Conservation (phyloP, 352 stramenopile species). For the Aphanomyces cochlioides region DNA sequence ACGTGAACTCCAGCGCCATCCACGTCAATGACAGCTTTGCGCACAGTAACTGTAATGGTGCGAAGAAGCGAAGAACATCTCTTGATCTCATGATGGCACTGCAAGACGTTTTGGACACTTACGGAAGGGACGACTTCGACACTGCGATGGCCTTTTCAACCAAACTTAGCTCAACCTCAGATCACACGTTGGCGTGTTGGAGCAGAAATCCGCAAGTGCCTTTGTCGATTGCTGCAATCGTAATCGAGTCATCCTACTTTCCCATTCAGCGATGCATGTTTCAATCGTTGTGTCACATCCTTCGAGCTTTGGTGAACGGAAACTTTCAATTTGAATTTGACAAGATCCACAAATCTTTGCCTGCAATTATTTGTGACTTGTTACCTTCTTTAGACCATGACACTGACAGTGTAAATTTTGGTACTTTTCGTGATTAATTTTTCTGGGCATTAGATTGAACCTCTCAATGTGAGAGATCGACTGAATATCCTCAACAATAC, state of each 20-base stretch:
- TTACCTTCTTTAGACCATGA: neutral
- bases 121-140: no score
- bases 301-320: neutral
- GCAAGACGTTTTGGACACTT: no score
- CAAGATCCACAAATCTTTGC: neutral
- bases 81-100: no score
- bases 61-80: no score
- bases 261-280: slow-evolving; percentile 28
- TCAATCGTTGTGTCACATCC: slow-evolving; percentile 1
- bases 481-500: slow-evolving; percentile 18
- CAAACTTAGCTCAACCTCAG: neutral
- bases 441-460: slow-evolving; percentile 3
- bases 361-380: neutral
- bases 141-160: neutral
- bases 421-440: neutral
- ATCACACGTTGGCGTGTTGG: slow-evolving; percentile 6
- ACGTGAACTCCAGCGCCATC: no score
- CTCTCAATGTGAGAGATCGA: neutral
- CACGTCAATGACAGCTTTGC: no score
- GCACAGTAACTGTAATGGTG: no score
- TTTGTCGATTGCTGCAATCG: neutral
- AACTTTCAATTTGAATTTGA: slow-evolving; percentile 7
- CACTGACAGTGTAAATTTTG: neutral
- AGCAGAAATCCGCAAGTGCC: neutral
- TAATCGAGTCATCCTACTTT: slow-evolving; percentile 9